Conservation (phyloP, 2,329 filamentous ascomycete species). For the Aspergillus hiratsukae region DNA sequence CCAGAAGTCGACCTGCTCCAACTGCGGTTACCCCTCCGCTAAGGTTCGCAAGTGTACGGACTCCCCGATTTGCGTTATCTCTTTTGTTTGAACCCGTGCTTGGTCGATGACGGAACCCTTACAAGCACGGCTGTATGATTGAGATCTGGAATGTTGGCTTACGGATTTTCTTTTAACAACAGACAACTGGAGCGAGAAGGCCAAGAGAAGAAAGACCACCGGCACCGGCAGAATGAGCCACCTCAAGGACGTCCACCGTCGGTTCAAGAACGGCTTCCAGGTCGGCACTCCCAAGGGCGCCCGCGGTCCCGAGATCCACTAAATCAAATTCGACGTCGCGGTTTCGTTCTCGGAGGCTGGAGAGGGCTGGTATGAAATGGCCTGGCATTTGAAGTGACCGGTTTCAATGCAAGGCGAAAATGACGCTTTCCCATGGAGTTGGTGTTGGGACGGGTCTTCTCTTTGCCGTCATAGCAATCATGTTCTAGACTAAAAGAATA, state of each 20-base stretch:
- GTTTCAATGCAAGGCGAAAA: constrained; percentile 33
- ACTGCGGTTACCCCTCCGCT: constrained; percentile 94
- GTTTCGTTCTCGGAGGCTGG: constrained; percentile 37
- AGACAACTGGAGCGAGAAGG: constrained; percentile 99
- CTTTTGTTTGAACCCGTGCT: constrained; percentile 28
- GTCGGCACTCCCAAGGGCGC: constrained; percentile 79
- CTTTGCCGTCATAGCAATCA: constrained; percentile 26
- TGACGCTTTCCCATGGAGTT: constrained; percentile 33
- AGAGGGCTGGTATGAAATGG: constrained; percentile 37
- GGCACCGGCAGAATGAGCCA: constrained; percentile 94
- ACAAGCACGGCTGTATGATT: constrained; percentile 3
- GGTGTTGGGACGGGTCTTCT: constrained; percentile 30
- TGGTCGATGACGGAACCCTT: constrained; percentile 8
- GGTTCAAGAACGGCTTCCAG: constrained; percentile 98
- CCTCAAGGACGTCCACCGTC: constrained; percentile 85
- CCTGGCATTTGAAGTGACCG: constrained; percentile 33
- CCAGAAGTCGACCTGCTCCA: constrained; percentile 97
- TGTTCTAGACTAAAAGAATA: constrained; percentile 21
- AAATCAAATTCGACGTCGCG: constrained; percentile 35
- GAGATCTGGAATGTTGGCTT: constrained; percentile 19
- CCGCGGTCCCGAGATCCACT: constrained; percentile 57
- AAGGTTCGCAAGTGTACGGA: constrained; percentile 96
- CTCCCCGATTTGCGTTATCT: constrained; percentile 9
- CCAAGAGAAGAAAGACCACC: constrained; percentile 99
- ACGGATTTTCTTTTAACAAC: constrained; percentile 28